Evolutionary conservation across 1,284 basidiomycete species (phyloP), one percentile per base, ranked within the genome.

Genomic region (Rugosomyces carneus): DNA sequence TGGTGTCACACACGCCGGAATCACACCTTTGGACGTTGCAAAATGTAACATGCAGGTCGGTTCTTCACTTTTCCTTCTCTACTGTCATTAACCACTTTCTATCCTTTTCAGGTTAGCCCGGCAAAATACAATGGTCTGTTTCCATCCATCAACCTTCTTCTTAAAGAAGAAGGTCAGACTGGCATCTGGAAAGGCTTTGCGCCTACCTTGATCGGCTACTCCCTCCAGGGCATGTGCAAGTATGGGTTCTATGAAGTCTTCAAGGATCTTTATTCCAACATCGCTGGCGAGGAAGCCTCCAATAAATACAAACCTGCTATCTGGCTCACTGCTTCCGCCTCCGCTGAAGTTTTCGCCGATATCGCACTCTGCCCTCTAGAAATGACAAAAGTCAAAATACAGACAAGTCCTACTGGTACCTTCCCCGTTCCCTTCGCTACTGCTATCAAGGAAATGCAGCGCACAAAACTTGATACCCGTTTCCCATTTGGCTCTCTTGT

Each of bases 41-140:
- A 96, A 97, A 78, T 96, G 93, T 67, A 91, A 94, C 75, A 96
- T 97, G 84, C 93, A 97, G 84, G 91, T 91, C 42, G 59, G 84
- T 31, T 41, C 45, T 32, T 42, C 34, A 26, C 13, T 10, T 19
- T 18, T 40, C 26, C 20, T 42, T 32, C 19, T 16, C 29, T n/a
- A 39, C 23, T n/a, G n/a, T n/a, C n/a, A n/a, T n/a, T n/a, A n/a
- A 39, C 48, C 46, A 38, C 37, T 37, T 49, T 44, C 52, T 43
- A 21, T 26, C 31, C 26, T 39, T 38, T 9, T 23, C 47, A 91
- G 82, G 88, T 93, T 50, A 81, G 86, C 72, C 83, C 88, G 11
- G 58, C 63, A 31, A 87, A 89, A 64, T 89, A 82, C 70, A 78
- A 79, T 59, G 86, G 88, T 54, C 87, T 93, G 68, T 59, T 80